Percentiles rank a stretch among this genome's conserved stretches.
Conservation (phyloP, 148 eudicot genomes). For the Vaccinium darrowii region DNA sequence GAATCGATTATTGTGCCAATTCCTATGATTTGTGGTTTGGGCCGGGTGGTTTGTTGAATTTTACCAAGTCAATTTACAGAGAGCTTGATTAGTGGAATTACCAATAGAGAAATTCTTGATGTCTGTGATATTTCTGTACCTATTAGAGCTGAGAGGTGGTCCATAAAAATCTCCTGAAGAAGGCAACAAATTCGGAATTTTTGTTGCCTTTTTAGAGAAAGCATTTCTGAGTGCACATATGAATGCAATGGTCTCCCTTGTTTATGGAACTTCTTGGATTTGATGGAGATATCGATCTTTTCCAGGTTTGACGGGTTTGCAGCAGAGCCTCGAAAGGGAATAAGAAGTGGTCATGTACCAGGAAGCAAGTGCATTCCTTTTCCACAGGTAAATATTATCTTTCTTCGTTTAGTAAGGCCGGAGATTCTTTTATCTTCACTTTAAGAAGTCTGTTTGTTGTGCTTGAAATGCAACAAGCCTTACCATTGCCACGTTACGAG, state of each 20-base stretch:
- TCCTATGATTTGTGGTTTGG: neutral
- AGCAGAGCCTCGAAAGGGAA: conserved; percentile 93
- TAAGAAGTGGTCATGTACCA: conserved; percentile 95
- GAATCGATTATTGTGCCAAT: neutral
- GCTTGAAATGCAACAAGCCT: neutral
- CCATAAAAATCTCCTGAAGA: neutral
- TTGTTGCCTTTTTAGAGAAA: neutral
- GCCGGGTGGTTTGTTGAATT: neutral
- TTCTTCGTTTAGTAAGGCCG: neutral
- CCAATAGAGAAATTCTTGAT: conserved; percentile 15
- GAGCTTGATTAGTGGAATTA: neutral
- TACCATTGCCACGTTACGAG: neutral
- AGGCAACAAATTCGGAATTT: neutral
- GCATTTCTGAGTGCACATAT: neutral
- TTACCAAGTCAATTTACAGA: neutral
- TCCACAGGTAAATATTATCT: conserved; percentile 43
- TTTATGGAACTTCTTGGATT: conserved; percentile 5
- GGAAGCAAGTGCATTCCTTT: conserved; percentile 96
- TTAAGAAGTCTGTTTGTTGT: neutral
- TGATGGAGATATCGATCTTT: conserved; percentile 24
- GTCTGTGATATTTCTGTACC: neutral
- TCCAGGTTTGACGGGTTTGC: conserved; percentile 86
- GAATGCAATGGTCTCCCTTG: neutral
- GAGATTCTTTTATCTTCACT: neutral
- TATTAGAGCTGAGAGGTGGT: neutral